Percentiles rank a stretch among this genome's conserved stretches.
Evolutionary conservation across 2,329 filamentous ascomycete species (phyloP).

Genomic region (Fusarium sp.): DNA sequence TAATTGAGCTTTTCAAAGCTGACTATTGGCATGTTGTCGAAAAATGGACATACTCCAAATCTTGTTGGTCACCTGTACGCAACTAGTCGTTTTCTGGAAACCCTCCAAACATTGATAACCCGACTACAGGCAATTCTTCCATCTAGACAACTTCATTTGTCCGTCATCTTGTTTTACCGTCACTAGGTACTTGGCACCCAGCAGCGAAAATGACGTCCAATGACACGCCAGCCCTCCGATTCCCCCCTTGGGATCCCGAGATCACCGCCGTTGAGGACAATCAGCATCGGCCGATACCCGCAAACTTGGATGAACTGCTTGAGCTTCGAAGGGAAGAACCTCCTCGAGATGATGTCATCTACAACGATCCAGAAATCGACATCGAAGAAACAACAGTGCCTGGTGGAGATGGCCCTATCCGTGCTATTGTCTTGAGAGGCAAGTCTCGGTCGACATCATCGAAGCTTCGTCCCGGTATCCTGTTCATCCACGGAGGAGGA

Average conservation of each 20-base stretch:
- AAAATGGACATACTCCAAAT: not conserved
- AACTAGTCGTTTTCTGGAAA: not conserved
- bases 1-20: not conserved
- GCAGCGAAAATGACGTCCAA: not conserved
- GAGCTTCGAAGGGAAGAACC: constrained; percentile 11
- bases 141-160: not conserved
- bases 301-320: not conserved
- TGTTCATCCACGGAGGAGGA: constrained; percentile 21
- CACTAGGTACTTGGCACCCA: not conserved
- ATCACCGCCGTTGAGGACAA: constrained; percentile 6
- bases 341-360: constrained; percentile 4
- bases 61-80: not conserved
- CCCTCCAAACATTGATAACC: not conserved
- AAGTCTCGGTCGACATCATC: not conserved
- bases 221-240: not conserved
- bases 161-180: not conserved
- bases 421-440: not conserved
- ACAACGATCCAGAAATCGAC: not conserved
- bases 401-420: not conserved
- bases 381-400: not conserved
- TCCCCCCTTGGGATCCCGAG: constrained; percentile 8
- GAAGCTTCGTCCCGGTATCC: not conserved
- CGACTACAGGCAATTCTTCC: not conserved
- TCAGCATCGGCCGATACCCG: constrained; percentile 11
- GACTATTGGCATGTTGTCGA: not conserved